Base-by-base conservation (phyloP, 805 yeast genomes). In the Wickerhamiella alocasiicola region DNA sequence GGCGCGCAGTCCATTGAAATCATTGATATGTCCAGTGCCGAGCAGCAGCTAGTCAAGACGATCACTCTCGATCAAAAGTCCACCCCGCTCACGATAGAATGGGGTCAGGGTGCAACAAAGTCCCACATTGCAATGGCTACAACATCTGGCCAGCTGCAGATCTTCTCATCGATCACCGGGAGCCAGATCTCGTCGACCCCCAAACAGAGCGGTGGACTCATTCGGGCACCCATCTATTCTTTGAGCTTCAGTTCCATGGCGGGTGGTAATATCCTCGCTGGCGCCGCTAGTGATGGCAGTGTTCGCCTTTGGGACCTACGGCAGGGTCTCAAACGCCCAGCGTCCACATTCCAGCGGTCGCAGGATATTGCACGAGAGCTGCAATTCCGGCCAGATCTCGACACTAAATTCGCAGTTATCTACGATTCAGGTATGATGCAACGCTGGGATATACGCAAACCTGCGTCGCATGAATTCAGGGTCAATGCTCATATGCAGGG, bases 401-500 rank as follows among this genome's bases (percentile, higher is more conserved):
- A 73, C 20, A 60, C 71, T 3, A 65, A 71, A 45, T 66, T 88
- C 39, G 79, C 85, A 2, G 76, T 87, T 1, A 84, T 82, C 6
- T 88, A 81, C 58, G 97, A 91, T 56, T 74, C 83, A 2, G 98
- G 98, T 12, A 72, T 81, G 3, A 67, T 88, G n/a, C 75, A 81
- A 50, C 75, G 79, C 49, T 87, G 82, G 75, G 98, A 91, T 60
- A 52, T 82, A n/a, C 68, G 97, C 43, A 70, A 71, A 27, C 77
- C 88, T 4, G 50, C 59, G 9, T 64, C 63, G 37, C 65, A 65
- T 37, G 96, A 88, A 51, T 65, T 77, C 39, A 75, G 78, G 44
- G 69, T 91, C 55, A 81, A 79, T 51, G 93, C 95, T 3, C 97
- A 88, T 55, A 72, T 84, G 2, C 94, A 95, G 2, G 97, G 94